Conservation (phyloP, 2,329 filamentous ascomycete species). For the Diaporthe aspalathi region DNA sequence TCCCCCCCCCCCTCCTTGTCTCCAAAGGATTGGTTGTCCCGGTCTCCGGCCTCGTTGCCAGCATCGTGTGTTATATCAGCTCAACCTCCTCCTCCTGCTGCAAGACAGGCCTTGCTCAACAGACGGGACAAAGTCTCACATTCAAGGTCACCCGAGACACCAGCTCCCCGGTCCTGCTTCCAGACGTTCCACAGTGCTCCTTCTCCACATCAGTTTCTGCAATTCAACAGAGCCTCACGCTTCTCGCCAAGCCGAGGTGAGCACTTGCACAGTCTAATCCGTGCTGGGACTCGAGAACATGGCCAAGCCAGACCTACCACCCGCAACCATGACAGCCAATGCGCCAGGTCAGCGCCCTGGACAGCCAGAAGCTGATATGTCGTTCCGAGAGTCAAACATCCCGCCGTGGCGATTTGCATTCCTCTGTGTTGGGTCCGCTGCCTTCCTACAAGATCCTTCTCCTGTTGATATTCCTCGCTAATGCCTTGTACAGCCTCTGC, state of each 20-base stretch:
- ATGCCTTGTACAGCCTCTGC: conserved; percentile 52
- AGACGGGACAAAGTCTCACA: conserved; percentile 33
- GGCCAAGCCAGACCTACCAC: conserved; percentile 9
- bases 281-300: conserved; percentile 1
- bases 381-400: conserved; percentile 40
- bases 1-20: conserved; percentile 6
- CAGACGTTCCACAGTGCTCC: conserved; percentile 32
- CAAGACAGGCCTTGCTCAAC: background rate
- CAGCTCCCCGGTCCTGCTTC: background rate
- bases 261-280: background rate
- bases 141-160: conserved; percentile 26
- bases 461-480: background rate
- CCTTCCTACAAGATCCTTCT: background rate
- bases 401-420: conserved; percentile 50
- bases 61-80: conserved; percentile 24
- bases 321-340: background rate
- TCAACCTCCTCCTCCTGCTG: background rate
- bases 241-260: background rate
- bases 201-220: conserved; percentile 33
- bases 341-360: background rate
- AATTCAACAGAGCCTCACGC: conserved; percentile 15
- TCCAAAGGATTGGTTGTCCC: conserved; percentile 19
- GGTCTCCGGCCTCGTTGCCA: conserved; percentile 10
- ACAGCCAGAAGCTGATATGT: conserved; percentile 5
- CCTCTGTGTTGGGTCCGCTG: conserved; percentile 49